These are phyloP conservation scores for Colletotrichum acutatum DNA, from an alignment of 2,329 filamentous ascomycete species.

Conservation along the genomic window DNA sequence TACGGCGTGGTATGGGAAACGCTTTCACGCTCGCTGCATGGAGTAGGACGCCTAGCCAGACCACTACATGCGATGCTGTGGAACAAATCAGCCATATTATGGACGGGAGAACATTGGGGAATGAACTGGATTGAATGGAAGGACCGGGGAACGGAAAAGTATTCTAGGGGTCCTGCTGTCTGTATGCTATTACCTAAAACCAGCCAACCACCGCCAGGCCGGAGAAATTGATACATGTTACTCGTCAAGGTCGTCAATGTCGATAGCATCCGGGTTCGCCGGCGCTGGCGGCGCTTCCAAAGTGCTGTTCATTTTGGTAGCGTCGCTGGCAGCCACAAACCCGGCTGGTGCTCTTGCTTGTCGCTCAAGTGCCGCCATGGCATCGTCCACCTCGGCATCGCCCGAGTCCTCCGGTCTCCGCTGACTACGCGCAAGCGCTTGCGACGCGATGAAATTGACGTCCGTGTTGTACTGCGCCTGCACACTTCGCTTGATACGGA, in stretches of 20 bases:
- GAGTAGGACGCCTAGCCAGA: neutral
- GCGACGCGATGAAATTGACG: slow-evolving; percentile 97
- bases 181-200: slow-evolving; percentile 24
- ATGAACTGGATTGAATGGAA: slow-evolving; percentile 9
- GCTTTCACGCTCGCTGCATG: neutral
- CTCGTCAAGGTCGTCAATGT: slow-evolving; percentile 79
- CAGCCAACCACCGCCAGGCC: slow-evolving; percentile 6
- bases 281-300: slow-evolving; percentile 55
- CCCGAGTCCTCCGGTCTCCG: slow-evolving; percentile 61
- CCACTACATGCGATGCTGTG: neutral
- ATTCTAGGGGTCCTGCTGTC: neutral
- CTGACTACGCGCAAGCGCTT: slow-evolving; percentile 87
- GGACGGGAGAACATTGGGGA: neutral
- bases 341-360: slow-evolving; percentile 89
- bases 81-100: neutral
- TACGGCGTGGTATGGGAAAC: neutral
- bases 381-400: slow-evolving; percentile 70
- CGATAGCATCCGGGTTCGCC: slow-evolving; percentile 87
- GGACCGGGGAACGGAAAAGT: neutral
- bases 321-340: slow-evolving; percentile 89
- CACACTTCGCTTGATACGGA: slow-evolving; percentile 95
- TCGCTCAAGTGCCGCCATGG: slow-evolving; percentile 89
- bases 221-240: slow-evolving; percentile 44
- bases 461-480: slow-evolving; percentile 99
- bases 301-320: slow-evolving; percentile 68